phyloP scores from a whole-genome alignment of 2,329 filamentous ascomycete genomes.

The Penicillium sp. region DNA sequence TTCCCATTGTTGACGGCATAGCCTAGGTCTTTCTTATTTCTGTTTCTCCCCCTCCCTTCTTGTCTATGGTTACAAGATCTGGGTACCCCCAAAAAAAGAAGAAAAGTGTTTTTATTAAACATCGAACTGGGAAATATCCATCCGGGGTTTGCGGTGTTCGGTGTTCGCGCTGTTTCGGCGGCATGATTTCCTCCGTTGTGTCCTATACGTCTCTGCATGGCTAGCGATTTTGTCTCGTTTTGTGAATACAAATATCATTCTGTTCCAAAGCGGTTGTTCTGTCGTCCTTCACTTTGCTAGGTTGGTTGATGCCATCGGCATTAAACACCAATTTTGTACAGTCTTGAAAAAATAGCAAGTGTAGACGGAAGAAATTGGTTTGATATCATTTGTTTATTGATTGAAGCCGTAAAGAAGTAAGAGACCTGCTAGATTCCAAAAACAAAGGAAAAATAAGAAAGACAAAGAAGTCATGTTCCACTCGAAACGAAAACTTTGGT shows the following conservation, averaged over 20 bases:
- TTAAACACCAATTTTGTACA: not conserved
- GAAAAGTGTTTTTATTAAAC: slow-evolving; percentile 25
- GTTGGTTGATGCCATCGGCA: not conserved
- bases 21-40: not conserved
- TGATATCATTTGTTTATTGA: slow-evolving; percentile 7
- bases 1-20: not conserved
- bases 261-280: slow-evolving; percentile 7
- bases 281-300: not conserved
- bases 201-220: slow-evolving; percentile 30
- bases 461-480: slow-evolving; percentile 23
- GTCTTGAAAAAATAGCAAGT: not conserved
- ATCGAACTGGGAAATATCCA: slow-evolving; percentile 30
- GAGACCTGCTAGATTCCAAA: slow-evolving; percentile 27
- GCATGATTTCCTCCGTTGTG: slow-evolving; percentile 21
- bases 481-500: slow-evolving; percentile 18
- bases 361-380: not conserved
- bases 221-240: slow-evolving; percentile 28
- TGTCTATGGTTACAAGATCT: slow-evolving; percentile 2
- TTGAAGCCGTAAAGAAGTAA: slow-evolving; percentile 15
- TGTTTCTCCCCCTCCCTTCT: slow-evolving; percentile 2
- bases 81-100: slow-evolving; percentile 16
- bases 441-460: slow-evolving; percentile 30
- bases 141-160: slow-evolving; percentile 28
- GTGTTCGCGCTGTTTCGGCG: slow-evolving; percentile 28
- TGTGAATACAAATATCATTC: slow-evolving; percentile 28